Conservation (phyloP, 352 stramenopile genomes). For the Blastocystis sp. region DNA sequence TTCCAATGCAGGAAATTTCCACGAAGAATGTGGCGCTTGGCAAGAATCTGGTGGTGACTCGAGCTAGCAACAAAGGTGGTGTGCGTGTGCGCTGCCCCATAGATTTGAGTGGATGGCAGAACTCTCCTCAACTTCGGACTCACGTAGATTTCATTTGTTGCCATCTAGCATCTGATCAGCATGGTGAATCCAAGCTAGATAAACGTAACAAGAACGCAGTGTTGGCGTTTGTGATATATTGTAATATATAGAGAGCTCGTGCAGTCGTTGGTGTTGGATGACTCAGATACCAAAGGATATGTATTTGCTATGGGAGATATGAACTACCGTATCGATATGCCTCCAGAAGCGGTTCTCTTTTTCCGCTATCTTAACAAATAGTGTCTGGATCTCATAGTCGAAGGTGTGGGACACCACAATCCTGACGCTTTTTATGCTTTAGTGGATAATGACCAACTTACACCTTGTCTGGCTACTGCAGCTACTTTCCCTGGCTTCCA, state of each 20-base stretch:
- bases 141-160: slow-evolving; percentile 61
- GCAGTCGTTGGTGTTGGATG: slow-evolving; percentile 32
- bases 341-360: background rate
- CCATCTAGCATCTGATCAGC: slow-evolving; percentile 48
- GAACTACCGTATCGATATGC: slow-evolving; percentile 58
- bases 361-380: background rate
- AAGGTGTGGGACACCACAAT: background rate
- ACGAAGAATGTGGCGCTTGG: slow-evolving; percentile 43
- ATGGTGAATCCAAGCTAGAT: slow-evolving; percentile 13
- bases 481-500: slow-evolving; percentile 59
- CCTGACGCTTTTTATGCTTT: background rate
- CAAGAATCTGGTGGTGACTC: slow-evolving; percentile 59
- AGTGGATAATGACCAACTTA: slow-evolving; percentile 42
- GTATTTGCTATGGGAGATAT: slow-evolving; percentile 57
- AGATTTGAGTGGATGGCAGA: background rate
- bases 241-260: slow-evolving; percentile 1
- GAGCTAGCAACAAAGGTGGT: slow-evolving; percentile 49
- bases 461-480: slow-evolving; percentile 21
- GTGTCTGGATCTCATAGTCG: slow-evolving; percentile 42
- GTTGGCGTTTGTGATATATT: background rate
- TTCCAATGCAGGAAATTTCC: background rate
- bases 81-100: slow-evolving; percentile 47
- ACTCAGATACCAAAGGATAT: background rate
- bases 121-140: background rate
- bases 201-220: slow-evolving; percentile 61